Evolutionary conservation across 768 basidiomycete genomes (phyloP), one percentile per base, ranked within the genome.

Genomic region (Mycena capillaripes): DNA sequence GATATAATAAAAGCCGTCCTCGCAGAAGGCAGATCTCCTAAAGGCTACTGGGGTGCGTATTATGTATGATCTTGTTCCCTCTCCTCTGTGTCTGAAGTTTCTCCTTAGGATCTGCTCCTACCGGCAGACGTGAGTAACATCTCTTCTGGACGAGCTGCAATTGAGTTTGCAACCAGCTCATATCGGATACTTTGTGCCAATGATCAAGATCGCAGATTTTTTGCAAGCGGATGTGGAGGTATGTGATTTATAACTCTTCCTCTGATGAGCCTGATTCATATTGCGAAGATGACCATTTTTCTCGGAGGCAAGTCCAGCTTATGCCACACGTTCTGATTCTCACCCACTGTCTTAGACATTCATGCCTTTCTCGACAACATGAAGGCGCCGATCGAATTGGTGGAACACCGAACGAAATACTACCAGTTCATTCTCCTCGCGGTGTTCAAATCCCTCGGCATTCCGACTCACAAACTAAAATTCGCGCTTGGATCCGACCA

Each of bases 301-400:
- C 65, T 66, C 23, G 70, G 40, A 38, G 70, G 70, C 38, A 40
- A 12, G 50, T 46, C 48, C 4, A 61, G 4, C 38, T 44, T 48
- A 6, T n/a, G 7, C 9, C 25, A 2, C 25, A 23, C 19, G 46
- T 3, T 46, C 8, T 21, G 48, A 64, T 27, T 10, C 57, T 61
- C 12, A 66, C 5, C 30, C 14, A 11, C 21, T 27, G 23, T n/a
- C 34, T 7, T 79, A 95, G 96, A 98, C 80, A 90, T 98, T 17
- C 98, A 99, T 77, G 98, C 97, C 7, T 99, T 99, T 86, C 90
- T 99, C 56, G 98, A 99, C 80, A 98, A 98, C 79, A 86, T 97
- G 76, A 99, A 99, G 83, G 97, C 98, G 0, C 97, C 97, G 0
- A 84, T 97, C 1, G 96, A 97, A 59, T 94, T 97, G 69, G 96